Evolutionary conservation across 805 yeast genomes (phyloP).

Genomic region (Priceomyces fermenticarens): DNA sequence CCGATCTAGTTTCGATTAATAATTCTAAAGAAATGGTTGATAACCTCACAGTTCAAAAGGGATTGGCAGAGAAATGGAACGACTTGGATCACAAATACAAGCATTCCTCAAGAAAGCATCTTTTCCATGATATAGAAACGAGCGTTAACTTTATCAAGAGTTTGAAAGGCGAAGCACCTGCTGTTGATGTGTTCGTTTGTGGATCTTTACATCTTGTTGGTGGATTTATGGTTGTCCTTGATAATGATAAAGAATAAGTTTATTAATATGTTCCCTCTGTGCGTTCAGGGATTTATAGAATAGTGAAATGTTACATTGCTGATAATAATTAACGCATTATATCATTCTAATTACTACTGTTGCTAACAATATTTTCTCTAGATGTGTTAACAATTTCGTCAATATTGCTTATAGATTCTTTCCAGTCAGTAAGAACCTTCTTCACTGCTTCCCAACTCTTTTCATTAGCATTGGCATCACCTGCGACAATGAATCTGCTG

Average conservation of each 20-base stretch:
- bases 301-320: background rate
- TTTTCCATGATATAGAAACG: conserved; percentile 74
- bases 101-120: conserved; percentile 37
- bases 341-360: conserved; percentile 10
- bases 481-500: conserved; percentile 39
- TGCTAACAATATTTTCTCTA: conserved; percentile 40
- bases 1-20: conserved; percentile 83
- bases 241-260: conserved; percentile 36
- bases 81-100: conserved; percentile 28
- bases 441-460: conserved; percentile 37
- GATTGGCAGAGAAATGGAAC: conserved; percentile 69
- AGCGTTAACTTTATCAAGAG: conserved; percentile 56
- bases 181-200: conserved; percentile 77
- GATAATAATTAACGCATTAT: background rate
- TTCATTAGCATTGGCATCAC: conserved; percentile 22
- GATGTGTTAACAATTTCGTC: conserved; percentile 39
- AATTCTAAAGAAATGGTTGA: conserved; percentile 77
- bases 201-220: conserved; percentile 96
- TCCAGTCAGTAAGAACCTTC: conserved; percentile 36
- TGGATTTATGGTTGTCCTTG: conserved; percentile 84
- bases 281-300: background rate
- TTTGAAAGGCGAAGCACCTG: conserved; percentile 33
- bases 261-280: background rate
- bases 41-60: conserved; percentile 74
- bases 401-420: conserved; percentile 37